Evolutionary conservation across 1,284 basidiomycete species (phyloP), one percentile per base, ranked within the genome.

Genomic region (Tylopilus sp.): DNA sequence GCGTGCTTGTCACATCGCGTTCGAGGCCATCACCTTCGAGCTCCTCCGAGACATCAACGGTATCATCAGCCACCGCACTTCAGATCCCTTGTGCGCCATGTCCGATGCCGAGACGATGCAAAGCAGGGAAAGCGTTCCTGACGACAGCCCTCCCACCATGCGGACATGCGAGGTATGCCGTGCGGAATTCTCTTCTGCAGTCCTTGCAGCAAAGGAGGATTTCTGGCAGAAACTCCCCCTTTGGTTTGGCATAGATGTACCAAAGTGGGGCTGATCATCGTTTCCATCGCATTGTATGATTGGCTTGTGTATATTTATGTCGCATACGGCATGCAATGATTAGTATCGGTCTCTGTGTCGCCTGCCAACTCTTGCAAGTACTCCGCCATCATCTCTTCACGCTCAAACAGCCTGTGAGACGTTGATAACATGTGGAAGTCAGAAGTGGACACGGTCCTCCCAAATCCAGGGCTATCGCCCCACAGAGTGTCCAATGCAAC

Each of bases 1-100:
- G 58, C 79, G 81, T 33, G 70, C 77, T 22, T 89, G 86, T 65
- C 83, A 84, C 64, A 74, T 82, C 29, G 84, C 84, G 5, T 88
- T 88, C 61, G 86, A 89, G 64, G 76, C 78, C 20, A 79, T 86
- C 56, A 86, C 83, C 5, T 85, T 85, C 60, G 83, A 87, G 61
- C 78, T 89, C 39, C 75, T 89, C 51, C 79, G 83, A 33, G 85
- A 87, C 60, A 77, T 84, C 55, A 86, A 86, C 62, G 84, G 84
- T n/a, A 76, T 85, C 54, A 72, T 84, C 24, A 79, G 78, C 54
- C 81, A 84, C 57, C 79, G 83, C 47, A 84, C 79, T 58, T 82
- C 81, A 13, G 86, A 89, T 58, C 85, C 86, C 2, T 71, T 89
- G 32, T 84, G 84, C 58, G 81, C 84, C 15, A 85, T 89, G 61